Base-by-base conservation (phyloP, 1,139 yeast species). In the Geotrichum klebahnii region DNA sequence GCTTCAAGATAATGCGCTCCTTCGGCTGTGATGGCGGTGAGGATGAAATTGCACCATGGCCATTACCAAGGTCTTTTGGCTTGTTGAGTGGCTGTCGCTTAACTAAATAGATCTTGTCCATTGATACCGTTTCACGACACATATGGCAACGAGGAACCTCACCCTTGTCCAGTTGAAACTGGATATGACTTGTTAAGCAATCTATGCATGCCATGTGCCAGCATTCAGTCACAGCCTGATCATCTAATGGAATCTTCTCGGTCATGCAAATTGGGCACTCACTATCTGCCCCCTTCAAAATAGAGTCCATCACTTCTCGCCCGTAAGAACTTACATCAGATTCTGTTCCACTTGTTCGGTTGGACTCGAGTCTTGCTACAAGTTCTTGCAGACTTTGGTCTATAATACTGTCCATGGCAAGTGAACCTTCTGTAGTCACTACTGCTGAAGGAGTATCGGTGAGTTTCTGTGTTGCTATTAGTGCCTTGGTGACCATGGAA, bases 241-340 rank as follows among this genome's bases (percentile, higher is more conserved):
- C 80, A 3, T 77, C 76, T 1, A 69, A 47, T 0, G 76, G 71
- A 23, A 70, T 68, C 10, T 88, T 83, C 1, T 78, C 78, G 2
- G 77, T 73, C 0, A 94, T 82, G 64, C 97, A 90, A 26, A 90
- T 86, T 0, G 95, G 81, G 61, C 97, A 90, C 64, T 89, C 96
- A 1, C 79, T 66, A n/a, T 67, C 70, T n/a, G 78, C 60, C 3
- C 70, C 67, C n/a, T 64, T 64, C 5, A 58, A 45, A 20, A 71
- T 58, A 32, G 58, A 65, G 61, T 50, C 65, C 61, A 59, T 67
- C 53, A 52, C 79, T 23, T 72, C 73, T 10, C 68, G 59, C 1
- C 71, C 70, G 39, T 64, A 68, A 45, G 68, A 42, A 40, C 65
- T 55, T 12, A 26, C 44, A 9, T 40, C 38, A 58, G 54, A 39